Conservation (phyloP, 208 protist genomes). For the Leishmania tarentolae region DNA sequence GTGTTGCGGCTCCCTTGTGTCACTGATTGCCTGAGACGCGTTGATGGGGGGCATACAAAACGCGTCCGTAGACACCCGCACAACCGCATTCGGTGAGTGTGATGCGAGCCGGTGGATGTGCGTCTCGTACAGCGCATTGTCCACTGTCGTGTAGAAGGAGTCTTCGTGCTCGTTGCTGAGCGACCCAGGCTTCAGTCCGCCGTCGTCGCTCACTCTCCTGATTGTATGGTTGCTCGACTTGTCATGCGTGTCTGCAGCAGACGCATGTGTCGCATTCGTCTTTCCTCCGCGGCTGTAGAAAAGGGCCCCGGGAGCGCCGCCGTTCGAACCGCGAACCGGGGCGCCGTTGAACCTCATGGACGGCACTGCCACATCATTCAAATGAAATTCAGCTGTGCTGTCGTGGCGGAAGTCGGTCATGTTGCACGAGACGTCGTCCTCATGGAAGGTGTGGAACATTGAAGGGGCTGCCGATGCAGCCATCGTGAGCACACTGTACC, state of each 20-base stretch:
- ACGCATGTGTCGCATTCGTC: not conserved
- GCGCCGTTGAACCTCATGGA: not conserved
- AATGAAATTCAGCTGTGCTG: not conserved
- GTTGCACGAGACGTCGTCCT: not conserved
- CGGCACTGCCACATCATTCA: not conserved
- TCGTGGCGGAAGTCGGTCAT: not conserved
- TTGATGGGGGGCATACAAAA: not conserved
- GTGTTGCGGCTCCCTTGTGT: too few relatives aligned
- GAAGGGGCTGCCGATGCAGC: not conserved
- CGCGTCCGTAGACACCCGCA: not conserved
- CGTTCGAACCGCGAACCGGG: not conserved
- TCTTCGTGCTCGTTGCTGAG: conserved; percentile 4
- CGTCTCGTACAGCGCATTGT: not conserved
- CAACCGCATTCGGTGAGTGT: not conserved
- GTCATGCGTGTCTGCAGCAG: not conserved
- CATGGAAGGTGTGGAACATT: conserved; percentile 1
- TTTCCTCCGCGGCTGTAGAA: not conserved
- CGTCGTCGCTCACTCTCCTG: not conserved
- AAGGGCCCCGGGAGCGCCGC: not conserved
- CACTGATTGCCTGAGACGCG: not conserved
- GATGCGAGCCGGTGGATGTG: not conserved
- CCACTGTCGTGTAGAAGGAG: conserved; percentile 12
- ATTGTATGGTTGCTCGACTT: not conserved
- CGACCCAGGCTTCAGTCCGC: not conserved
- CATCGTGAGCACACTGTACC: not conserved